phyloP scores from a whole-genome alignment of 176 grass and related monocot genomes.

The Carex parvula region DNA sequence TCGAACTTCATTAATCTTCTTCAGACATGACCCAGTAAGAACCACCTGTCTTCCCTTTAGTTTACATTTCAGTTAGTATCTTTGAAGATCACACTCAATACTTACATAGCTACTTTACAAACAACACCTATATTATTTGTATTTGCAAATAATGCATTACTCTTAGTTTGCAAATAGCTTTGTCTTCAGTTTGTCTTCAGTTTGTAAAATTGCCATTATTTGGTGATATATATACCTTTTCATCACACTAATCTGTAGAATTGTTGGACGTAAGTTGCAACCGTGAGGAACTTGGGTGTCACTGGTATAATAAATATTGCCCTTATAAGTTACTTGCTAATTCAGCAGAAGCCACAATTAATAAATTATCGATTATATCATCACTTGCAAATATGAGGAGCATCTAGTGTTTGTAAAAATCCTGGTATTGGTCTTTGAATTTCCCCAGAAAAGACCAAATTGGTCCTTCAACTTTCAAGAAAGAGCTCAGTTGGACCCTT shows the following conservation, averaged over 20 bases:
- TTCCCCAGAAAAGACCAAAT: too few species aligned
- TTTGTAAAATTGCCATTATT: neutral
- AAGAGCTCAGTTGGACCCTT: too few species aligned
- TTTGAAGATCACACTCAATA: conserved; percentile 11
- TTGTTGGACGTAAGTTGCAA: neutral
- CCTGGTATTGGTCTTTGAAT: too few species aligned
- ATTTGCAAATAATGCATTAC: conserved; percentile 11
- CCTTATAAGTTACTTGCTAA: neutral
- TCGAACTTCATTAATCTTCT: conserved; percentile 84
- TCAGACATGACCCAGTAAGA: conserved; percentile 89
- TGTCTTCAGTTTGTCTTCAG: neutral
- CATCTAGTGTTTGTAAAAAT: too few species aligned
- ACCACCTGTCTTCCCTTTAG: neutral
- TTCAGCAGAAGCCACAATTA: neutral
- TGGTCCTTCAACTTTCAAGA: too few species aligned
- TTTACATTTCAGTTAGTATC: neutral
- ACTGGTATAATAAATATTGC: neutral
- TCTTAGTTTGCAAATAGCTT: neutral
- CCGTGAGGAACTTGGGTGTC: neutral
- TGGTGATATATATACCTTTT: neutral
- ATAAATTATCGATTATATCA: too few species aligned
- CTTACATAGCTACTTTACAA: conserved; percentile 25
- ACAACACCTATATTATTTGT: conserved; percentile 15
- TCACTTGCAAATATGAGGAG: too few species aligned
- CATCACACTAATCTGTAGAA: neutral